These are phyloP conservation scores for Manihot esculenta DNA, from an alignment of 441 rosid genomes.

Conservation along the genomic window DNA sequence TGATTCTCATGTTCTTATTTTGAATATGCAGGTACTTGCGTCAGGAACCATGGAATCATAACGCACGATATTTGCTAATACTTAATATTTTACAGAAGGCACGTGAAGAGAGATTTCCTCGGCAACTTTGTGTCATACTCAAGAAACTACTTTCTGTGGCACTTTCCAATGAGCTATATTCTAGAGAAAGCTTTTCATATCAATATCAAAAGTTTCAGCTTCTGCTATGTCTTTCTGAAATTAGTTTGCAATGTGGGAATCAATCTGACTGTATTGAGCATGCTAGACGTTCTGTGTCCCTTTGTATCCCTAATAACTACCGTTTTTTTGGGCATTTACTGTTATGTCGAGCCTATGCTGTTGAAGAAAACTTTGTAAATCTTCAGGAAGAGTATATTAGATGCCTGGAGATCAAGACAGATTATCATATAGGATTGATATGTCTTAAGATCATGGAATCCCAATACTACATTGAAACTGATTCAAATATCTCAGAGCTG, in stretches of 20 bases:
- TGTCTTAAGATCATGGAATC: slow-evolving; percentile 73
- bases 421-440: slow-evolving; percentile 71
- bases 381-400: slow-evolving; percentile 55
- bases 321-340: slow-evolving; percentile 72
- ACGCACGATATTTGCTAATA: slow-evolving; percentile 64
- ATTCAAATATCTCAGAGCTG: slow-evolving; percentile 46
- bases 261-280: slow-evolving; percentile 40
- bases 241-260: slow-evolving; percentile 63
- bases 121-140: slow-evolving; percentile 49
- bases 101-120: slow-evolving; percentile 83
- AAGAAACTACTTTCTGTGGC: slow-evolving; percentile 54
- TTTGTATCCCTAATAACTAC: slow-evolving; percentile 57
- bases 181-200: slow-evolving; percentile 31
- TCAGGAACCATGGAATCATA: slow-evolving; percentile 81
- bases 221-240: slow-evolving; percentile 84
- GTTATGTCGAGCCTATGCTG: slow-evolving; percentile 80
- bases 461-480: slow-evolving; percentile 52
- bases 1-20: slow-evolving; percentile 23
- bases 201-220: slow-evolving; percentile 81
- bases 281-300: slow-evolving; percentile 62
- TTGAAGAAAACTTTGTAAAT: slow-evolving; percentile 40
- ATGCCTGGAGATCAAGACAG: slow-evolving; percentile 82
- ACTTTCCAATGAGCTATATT: slow-evolving; percentile 54
- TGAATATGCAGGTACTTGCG: slow-evolving; percentile 57
- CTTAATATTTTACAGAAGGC: slow-evolving; percentile 85